Evolutionary conservation across 805 yeast genomes (phyloP).

Genomic region (Candida tallmaniae): DNA sequence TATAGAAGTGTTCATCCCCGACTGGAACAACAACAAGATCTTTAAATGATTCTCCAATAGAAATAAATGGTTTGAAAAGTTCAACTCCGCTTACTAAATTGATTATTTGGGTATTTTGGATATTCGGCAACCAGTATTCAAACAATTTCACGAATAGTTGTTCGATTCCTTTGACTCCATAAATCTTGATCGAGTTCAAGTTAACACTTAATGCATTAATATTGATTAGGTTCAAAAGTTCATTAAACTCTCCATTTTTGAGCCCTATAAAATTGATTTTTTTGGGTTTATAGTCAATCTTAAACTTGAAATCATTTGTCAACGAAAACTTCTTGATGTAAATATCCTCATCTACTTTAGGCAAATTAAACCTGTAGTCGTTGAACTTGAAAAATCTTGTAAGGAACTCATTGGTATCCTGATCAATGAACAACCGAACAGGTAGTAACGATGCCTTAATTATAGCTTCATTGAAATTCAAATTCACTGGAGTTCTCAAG

Average conservation of each 20-base stretch:
- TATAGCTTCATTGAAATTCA: slow-evolving; percentile 68
- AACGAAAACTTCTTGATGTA: slow-evolving; percentile 69
- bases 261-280: slow-evolving; percentile 80
- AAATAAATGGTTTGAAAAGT: slow-evolving; percentile 72
- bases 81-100: slow-evolving; percentile 82
- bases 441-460: slow-evolving; percentile 61
- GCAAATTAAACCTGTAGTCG: slow-evolving; percentile 60
- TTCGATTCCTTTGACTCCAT: slow-evolving; percentile 76
- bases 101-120: slow-evolving; percentile 71
- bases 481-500: slow-evolving; percentile 56
- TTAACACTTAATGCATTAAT: slow-evolving; percentile 79
- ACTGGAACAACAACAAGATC: slow-evolving; percentile 71
- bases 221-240: slow-evolving; percentile 82
- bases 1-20: slow-evolving; percentile 53
- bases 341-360: slow-evolving; percentile 55
- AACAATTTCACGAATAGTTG: slow-evolving; percentile 52
- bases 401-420: slow-evolving; percentile 84
- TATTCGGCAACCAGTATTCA: slow-evolving; percentile 85
- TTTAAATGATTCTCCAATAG: slow-evolving; percentile 73
- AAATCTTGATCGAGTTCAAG: slow-evolving; percentile 55
- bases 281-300: slow-evolving; percentile 89
- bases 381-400: slow-evolving; percentile 77
- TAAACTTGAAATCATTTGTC: slow-evolving; percentile 48
- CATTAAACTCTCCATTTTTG: slow-evolving; percentile 80
- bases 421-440: slow-evolving; percentile 80